Conservation (phyloP, 2,329 filamentous ascomycete species). For the Penicillium vulpinum region DNA sequence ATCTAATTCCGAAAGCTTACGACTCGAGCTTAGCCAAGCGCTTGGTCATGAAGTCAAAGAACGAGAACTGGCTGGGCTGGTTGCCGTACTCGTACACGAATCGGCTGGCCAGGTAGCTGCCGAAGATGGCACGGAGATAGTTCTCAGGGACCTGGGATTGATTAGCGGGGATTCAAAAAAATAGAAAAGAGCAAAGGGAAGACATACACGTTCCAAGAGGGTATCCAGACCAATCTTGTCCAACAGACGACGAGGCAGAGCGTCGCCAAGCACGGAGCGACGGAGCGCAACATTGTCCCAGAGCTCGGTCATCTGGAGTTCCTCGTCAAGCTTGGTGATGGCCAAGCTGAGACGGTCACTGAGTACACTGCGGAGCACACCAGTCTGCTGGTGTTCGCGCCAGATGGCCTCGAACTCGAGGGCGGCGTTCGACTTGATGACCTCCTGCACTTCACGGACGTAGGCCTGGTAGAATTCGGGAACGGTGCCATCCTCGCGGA, state of each 20-base stretch:
- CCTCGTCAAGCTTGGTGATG: constrained; percentile 95
- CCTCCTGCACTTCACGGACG: constrained; percentile 85
- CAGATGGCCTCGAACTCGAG: constrained; percentile 98
- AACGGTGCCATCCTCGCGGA: constrained; percentile 70
- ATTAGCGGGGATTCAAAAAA: constrained; percentile 21
- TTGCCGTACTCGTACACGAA: constrained; percentile 97
- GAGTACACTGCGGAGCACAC: constrained; percentile 76
- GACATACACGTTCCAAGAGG: constrained; percentile 72
- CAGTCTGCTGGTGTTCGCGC: constrained; percentile 85
- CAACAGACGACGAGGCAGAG: constrained; percentile 78
- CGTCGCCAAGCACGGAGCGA: constrained; percentile 75
- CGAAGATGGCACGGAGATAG: constrained; percentile 93
- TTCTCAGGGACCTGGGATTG: constrained; percentile 70
- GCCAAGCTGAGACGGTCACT: constrained; percentile 88
- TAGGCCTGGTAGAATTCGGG: constrained; percentile 93
- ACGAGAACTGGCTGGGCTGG: constrained; percentile 91
- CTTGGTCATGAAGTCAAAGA: constrained; percentile 77
- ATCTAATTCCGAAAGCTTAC: constrained; percentile 15
- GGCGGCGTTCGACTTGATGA: constrained; percentile 85
- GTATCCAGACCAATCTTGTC: constrained; percentile 89
- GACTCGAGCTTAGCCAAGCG: constrained; percentile 33
- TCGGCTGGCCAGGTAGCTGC: constrained; percentile 88
- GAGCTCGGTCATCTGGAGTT: constrained; percentile 87
- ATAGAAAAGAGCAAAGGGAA: neutral
- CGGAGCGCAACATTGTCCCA: constrained; percentile 83